Conservation (phyloP, 768 basidiomycete species). For the Rhizopogon salebrosus region DNA sequence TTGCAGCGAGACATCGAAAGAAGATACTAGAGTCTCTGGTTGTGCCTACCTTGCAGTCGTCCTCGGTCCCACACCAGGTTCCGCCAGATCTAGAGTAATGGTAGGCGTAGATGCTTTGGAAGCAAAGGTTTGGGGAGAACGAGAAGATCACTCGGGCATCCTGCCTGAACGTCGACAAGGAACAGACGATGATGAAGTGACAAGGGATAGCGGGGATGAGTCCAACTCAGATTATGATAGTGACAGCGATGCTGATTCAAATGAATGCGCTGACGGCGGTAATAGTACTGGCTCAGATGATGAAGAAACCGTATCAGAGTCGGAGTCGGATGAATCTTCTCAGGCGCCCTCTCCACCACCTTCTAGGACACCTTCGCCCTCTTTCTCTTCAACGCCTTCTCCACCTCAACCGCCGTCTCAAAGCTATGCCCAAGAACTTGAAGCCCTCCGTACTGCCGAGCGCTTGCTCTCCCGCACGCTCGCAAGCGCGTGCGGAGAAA, state of each 20-base stretch:
- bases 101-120: constrained; percentile 64
- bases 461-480: constrained; percentile 41
- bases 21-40: background rate
- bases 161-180: constrained; percentile 23
- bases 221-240: constrained; percentile 15
- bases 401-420: background rate
- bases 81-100: constrained; percentile 57
- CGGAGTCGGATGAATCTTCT: constrained; percentile 17
- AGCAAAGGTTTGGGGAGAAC: constrained; percentile 30
- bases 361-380: constrained; percentile 6
- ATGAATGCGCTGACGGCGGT: background rate
- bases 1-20: constrained; percentile 8
- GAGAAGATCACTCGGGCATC: constrained; percentile 4
- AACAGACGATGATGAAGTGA: background rate
- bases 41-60: constrained; percentile 57
- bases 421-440: constrained; percentile 28
- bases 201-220: constrained; percentile 5
- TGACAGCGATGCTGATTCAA: constrained; percentile 6
- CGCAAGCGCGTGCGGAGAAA: constrained; percentile 38
- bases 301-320: constrained; percentile 1
- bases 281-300: constrained; percentile 4
- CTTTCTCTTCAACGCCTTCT: constrained; percentile 7
- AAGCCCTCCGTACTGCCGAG: constrained; percentile 29
- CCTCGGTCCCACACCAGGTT: constrained; percentile 59
- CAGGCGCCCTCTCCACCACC: constrained; percentile 19